Conservation (phyloP, 805 yeast genomes). For the Tetrapisispora pingtungensis region DNA sequence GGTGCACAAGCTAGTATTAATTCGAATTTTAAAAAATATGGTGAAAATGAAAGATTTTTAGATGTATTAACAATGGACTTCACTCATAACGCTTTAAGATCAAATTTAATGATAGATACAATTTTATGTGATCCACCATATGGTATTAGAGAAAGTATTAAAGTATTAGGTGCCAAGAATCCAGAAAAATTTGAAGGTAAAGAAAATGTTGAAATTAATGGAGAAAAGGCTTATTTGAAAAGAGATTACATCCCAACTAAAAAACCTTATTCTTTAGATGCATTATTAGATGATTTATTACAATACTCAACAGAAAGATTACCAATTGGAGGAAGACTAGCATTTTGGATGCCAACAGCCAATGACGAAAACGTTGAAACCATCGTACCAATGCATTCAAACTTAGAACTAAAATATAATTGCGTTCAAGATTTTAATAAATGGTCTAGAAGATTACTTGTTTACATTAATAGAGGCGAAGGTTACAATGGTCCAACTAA, state of each 20-base stretch:
- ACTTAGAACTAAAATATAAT: conserved; percentile 57
- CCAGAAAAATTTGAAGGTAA: conserved; percentile 61
- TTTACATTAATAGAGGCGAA: conserved; percentile 61
- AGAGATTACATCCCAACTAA: conserved; percentile 87
- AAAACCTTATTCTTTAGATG: conserved; percentile 75
- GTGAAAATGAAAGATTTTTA: conserved; percentile 44
- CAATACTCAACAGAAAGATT: conserved; percentile 62
- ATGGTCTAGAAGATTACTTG: conserved; percentile 85
- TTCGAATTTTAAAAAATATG: conserved; percentile 69
- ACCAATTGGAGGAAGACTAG: conserved; percentile 67
- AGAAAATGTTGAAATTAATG: conserved; percentile 65
- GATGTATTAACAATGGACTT: conserved; percentile 90
- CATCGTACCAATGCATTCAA: conserved; percentile 68
- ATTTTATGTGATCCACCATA: conserved; percentile 97
- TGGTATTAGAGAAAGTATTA: conserved; percentile 92
- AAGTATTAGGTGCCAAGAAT: conserved; percentile 78
- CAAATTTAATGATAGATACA: conserved; percentile 53
- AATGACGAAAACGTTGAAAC: conserved; percentile 68
- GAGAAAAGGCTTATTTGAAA: conserved; percentile 64
- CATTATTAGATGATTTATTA: conserved; percentile 67
- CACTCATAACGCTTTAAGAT: conserved; percentile 76
- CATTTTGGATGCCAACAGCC: conserved; percentile 98
- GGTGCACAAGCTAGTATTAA: conserved; percentile 36
- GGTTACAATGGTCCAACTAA: conserved; percentile 41
- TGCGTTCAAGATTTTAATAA: conserved; percentile 83